Conservation (phyloP, 2,329 filamentous ascomycete genomes). For the Fulvia fulva region DNA sequence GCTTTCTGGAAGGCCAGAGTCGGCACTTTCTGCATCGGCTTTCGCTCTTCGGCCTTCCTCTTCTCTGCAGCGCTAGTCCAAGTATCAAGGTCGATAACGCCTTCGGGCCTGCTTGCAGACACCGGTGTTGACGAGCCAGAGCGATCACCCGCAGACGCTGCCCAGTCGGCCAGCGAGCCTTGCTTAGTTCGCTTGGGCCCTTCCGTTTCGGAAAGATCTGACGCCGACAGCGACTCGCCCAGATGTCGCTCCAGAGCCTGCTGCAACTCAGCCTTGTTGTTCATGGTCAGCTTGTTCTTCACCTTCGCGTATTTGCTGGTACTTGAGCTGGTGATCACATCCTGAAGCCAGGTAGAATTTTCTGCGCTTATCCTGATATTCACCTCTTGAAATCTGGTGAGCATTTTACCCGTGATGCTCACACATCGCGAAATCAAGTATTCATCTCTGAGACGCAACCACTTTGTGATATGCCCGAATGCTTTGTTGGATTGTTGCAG, state of each 20-base stretch:
- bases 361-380: conserved; percentile 63
- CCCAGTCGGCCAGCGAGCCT: conserved; percentile 39
- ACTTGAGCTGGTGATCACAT: conserved; percentile 52
- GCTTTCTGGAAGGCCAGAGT: conserved; percentile 22
- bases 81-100: conserved; percentile 30
- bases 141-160: conserved; percentile 30
- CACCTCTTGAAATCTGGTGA: conserved; percentile 74
- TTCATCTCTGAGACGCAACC: conserved; percentile 83
- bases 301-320: conserved; percentile 45
- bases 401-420: conserved; percentile 75
- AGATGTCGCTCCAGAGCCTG: conserved; percentile 54
- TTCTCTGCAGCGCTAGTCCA: conserved; percentile 18
- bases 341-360: conserved; percentile 59
- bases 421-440: conserved; percentile 82
- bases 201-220: conserved; percentile 18
- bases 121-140: conserved; percentile 23
- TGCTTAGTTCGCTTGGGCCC: conserved; percentile 36
- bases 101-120: conserved; percentile 20
- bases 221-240: conserved; percentile 29
- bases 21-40: conserved; percentile 23
- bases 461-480: conserved; percentile 65
- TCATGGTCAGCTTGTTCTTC: conserved; percentile 73
- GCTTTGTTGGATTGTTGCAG: conserved; percentile 62
- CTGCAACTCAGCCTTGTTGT: conserved; percentile 79
- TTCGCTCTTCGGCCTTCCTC: conserved; percentile 29